Evolutionary conservation across 2,329 filamentous ascomycete species (phyloP).

Genomic region (Alternaria consortialis): DNA sequence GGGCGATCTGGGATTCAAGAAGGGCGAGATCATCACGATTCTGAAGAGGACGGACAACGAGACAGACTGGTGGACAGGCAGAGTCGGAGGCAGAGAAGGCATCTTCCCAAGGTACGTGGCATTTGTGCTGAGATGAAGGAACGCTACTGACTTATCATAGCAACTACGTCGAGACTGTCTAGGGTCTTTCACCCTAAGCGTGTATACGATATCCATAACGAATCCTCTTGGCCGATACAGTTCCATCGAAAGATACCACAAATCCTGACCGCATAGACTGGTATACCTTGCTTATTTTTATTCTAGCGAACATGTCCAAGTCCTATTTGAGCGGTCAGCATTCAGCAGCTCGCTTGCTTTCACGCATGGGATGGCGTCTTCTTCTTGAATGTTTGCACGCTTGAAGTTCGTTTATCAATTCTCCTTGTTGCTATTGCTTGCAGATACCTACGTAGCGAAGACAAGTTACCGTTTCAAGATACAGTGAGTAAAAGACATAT

Average conservation of each 20-base stretch:
- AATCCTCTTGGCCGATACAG: not conserved
- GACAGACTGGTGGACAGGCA: constrained; percentile 98
- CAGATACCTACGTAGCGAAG: constrained; percentile 21
- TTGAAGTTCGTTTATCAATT: not conserved
- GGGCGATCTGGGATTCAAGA: constrained; percentile 94
- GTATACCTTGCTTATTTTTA: not conserved
- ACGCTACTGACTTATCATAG: constrained; percentile 25
- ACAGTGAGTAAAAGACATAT: not conserved
- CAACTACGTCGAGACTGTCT: constrained; percentile 54
- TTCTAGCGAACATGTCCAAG: not conserved
- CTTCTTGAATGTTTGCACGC: not conserved
- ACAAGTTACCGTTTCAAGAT: not conserved
- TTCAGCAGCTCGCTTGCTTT: constrained; percentile 1
- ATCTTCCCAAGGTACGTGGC: constrained; percentile 82
- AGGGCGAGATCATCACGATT: constrained; percentile 95
- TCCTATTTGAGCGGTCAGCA: not conserved
- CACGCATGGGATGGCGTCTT: constrained; percentile 29
- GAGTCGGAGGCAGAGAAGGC: constrained; percentile 82
- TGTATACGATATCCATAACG: not conserved
- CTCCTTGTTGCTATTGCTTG: not conserved
- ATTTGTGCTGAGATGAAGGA: not conserved
- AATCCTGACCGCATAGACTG: constrained; percentile 21
- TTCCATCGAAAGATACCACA: constrained; percentile 23
- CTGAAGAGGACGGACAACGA: constrained; percentile 93
- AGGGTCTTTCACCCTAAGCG: not conserved